Evolutionary conservation across 768 basidiomycete species (phyloP), one percentile per base, ranked within the genome.

Genomic region (Royoungia palumana): DNA sequence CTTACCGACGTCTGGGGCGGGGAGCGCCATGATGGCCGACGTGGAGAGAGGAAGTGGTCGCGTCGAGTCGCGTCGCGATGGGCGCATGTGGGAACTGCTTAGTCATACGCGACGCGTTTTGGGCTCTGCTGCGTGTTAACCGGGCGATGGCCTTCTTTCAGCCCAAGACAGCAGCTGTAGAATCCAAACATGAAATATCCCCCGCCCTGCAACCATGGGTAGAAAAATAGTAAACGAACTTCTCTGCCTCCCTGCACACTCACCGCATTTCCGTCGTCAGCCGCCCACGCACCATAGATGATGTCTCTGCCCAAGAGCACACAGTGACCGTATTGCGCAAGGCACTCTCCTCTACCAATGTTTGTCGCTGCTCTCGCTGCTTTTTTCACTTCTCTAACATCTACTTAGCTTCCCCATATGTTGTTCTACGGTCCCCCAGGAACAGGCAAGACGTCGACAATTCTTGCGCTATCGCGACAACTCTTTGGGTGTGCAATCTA

Each of bases 371-470:
- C 28, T 42, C n/a, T 22, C 19, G 22, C 11, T 3, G 12, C 14
- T 27, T 5, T 25, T 20, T 14, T 2, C 16, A n/a, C 19, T 5
- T 41, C 52, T 69, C 34, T n/a, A 64, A 49, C 19, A 19, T 54
- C 12, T 41, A n/a, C 32, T 10, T 64, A 99, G 96, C 77, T 99
- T 44, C 95, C 96, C 6, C 96, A 99, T 63, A 97, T 98, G 94
- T 75, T 99, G 40, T 99, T 99, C 75, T 99, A 99, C 58, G 96
- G 96, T 1, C 96, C 96, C 25, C 96, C 96, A 14, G 96, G 96
- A 27, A 97, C 95, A 12, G 96, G 96, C 35, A 99, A 99, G 70
- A 99, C 96, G 12, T 95, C 92, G 35, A 97, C 96, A 1, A 97
- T 99, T 57, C 82, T 99, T 20, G 96, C 96, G 17, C 75, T 99